A percentile compares a stretch with the other conserved stretches of the same genome.
phyloP scores from a whole-genome alignment of 2,329 filamentous ascomycete genomes.

The Elsinoe necatrix region DNA sequence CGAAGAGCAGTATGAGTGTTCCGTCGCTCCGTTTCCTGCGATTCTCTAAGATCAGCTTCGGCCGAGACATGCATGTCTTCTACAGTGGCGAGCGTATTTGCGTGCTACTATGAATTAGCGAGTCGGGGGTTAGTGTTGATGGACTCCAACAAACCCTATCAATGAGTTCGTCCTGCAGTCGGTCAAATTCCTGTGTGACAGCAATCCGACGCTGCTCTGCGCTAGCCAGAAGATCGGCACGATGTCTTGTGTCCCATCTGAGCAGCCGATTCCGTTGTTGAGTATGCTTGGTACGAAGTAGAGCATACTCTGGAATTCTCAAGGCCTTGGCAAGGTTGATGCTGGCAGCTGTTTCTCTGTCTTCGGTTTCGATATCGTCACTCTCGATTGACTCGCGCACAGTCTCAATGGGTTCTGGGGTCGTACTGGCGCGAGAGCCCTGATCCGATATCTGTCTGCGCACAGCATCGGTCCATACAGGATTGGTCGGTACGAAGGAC shows the following conservation, averaged over 20 bases:
- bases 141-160: slow-evolving; percentile 7
- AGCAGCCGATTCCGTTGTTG: slow-evolving; percentile 27
- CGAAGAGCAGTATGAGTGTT: slow-evolving; percentile 39
- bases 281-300: slow-evolving; percentile 23
- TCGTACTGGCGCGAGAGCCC: slow-evolving; percentile 24
- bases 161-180: slow-evolving; percentile 15
- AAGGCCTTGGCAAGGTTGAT: slow-evolving; percentile 21
- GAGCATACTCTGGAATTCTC: slow-evolving; percentile 23
- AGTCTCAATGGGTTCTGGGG: slow-evolving; percentile 6
- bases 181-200: slow-evolving; percentile 13
- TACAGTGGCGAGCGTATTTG: slow-evolving; percentile 32
- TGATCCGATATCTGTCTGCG: slow-evolving; percentile 26
- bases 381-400: slow-evolving; percentile 4
- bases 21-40: slow-evolving; percentile 35
- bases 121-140: not conserved
- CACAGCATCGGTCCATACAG: slow-evolving; percentile 32
- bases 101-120: slow-evolving; percentile 27
- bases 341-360: slow-evolving; percentile 7
- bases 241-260: slow-evolving; percentile 23
- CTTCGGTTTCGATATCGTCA: not conserved
- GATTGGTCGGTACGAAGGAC: slow-evolving; percentile 22
- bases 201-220: slow-evolving; percentile 9
- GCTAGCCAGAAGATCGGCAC: slow-evolving; percentile 18
- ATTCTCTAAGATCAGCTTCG: slow-evolving; percentile 35
- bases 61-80: slow-evolving; percentile 38